These are phyloP conservation scores for Phytopythium ostracodes DNA, from an alignment of 352 stramenopile genomes.

Conservation along the genomic window DNA sequence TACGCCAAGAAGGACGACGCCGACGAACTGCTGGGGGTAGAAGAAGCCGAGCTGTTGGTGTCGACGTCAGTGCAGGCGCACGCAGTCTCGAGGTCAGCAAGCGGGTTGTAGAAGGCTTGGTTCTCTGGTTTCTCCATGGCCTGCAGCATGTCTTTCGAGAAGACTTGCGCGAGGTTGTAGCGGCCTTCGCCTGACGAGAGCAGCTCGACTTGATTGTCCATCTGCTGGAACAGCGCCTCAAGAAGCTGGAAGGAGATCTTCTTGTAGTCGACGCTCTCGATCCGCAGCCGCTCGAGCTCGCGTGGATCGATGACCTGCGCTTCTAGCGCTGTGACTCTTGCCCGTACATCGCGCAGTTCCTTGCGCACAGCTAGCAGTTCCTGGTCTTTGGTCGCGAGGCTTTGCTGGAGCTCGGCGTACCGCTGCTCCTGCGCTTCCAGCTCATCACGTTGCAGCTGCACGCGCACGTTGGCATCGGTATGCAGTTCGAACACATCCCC, in stretches of 20 bases:
- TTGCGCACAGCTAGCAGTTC: conserved; percentile 48
- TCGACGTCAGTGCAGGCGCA: conserved; percentile 4
- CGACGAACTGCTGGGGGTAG: conserved; percentile 3
- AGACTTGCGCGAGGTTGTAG: conserved; percentile 57
- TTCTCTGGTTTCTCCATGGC: conserved; percentile 64
- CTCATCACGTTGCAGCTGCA: conserved; percentile 37
- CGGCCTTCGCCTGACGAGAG: conserved; percentile 56
- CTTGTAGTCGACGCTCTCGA: conserved; percentile 64
- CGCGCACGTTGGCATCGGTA: conserved; percentile 25
- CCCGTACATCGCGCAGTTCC: conserved; percentile 35
- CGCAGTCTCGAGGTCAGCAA: conserved; percentile 34
- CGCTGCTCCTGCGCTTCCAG: conserved; percentile 30
- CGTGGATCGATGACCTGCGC: conserved; percentile 43
- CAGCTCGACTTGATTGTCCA: conserved; percentile 60
- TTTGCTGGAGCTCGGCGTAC: conserved; percentile 25
- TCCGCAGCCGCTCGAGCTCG: conserved; percentile 52
- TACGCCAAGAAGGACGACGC: conserved; percentile 25
- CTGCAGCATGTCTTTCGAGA: conserved; percentile 59
- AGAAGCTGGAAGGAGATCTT: conserved; percentile 65
- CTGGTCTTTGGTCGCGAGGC: conserved; percentile 38
- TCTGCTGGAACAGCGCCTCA: conserved; percentile 30
- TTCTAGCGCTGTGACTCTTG: conserved; percentile 32
- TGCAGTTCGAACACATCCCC: conserved; percentile 52
- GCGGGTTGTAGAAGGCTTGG: conserved; percentile 59
- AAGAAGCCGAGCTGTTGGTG: not conserved